Conservation (phyloP, 176 grass and related monocot species). For the Oryza meridionalis region DNA sequence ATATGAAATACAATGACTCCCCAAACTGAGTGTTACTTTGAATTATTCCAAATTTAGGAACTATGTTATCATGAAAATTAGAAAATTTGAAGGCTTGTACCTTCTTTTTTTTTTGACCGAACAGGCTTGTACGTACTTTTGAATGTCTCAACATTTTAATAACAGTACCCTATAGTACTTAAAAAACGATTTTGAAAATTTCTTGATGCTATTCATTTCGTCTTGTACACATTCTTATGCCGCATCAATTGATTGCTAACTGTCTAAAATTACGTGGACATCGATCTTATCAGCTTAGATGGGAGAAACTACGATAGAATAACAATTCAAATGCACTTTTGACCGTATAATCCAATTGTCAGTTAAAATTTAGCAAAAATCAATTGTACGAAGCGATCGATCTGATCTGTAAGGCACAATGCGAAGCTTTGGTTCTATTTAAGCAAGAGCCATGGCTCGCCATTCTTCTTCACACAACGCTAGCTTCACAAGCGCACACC, state of each 20-base stretch:
- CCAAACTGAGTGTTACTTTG: no score
- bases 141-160: no score
- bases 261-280: background rate
- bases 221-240: background rate
- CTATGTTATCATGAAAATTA: no score
- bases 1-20: background rate
- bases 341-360: background rate
- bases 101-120: no score
- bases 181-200: background rate
- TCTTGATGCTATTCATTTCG: background rate
- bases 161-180: background rate
- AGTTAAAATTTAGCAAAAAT: background rate
- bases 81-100: no score
- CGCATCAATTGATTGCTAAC: background rate
- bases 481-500: conserved; percentile 1
- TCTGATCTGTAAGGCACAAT: background rate
- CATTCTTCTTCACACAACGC: background rate
- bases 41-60: no score
- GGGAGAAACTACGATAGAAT: background rate
- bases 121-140: no score
- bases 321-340: background rate
- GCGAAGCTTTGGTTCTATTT: conserved; percentile 32
- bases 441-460: background rate
- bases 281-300: background rate
- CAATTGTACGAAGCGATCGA: background rate